Evolutionary conservation across 1,284 basidiomycete genomes (phyloP).

Genomic region (Megacollybia platyphylla): DNA sequence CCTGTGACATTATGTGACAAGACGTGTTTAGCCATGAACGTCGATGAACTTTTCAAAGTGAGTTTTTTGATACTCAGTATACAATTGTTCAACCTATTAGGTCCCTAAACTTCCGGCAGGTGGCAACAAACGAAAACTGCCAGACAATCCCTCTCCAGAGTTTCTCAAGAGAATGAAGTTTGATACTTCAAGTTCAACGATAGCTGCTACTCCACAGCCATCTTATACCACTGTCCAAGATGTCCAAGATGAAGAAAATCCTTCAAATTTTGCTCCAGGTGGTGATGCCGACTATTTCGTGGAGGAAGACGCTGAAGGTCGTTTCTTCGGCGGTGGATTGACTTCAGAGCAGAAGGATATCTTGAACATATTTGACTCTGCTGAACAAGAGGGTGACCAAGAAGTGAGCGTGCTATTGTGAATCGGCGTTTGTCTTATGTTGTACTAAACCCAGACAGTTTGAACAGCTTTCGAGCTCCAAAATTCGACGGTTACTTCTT

Average conservation of each 20-base stretch:
- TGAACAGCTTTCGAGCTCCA: slow-evolving; percentile 55
- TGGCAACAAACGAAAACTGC: slow-evolving; percentile 66
- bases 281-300: slow-evolving; percentile 81
- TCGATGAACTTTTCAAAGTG: slow-evolving; percentile 77
- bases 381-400: slow-evolving; percentile 46
- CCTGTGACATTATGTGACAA: neutral
- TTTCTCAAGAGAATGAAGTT: slow-evolving; percentile 69
- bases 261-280: slow-evolving; percentile 56
- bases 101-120: slow-evolving; percentile 56
- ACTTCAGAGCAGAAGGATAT: slow-evolving; percentile 87
- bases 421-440: slow-evolving; percentile 11
- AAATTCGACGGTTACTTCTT: slow-evolving; percentile 65
- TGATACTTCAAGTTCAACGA: slow-evolving; percentile 22
- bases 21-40: slow-evolving; percentile 42
- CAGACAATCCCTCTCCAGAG: slow-evolving; percentile 72
- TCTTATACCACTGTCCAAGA: slow-evolving; percentile 42
- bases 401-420: slow-evolving; percentile 36
- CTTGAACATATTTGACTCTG: slow-evolving; percentile 77
- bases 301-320: slow-evolving; percentile 86
- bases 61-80: slow-evolving; percentile 5
- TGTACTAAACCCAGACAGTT: slow-evolving; percentile 27
- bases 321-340: slow-evolving; percentile 88
- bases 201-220: slow-evolving; percentile 8
- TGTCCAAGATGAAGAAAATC: slow-evolving; percentile 13
- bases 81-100: slow-evolving; percentile 19